These are phyloP conservation scores for Ustilago loliicola DNA, from an alignment of 1,284 basidiomycete species.

Conservation along the genomic window DNA sequence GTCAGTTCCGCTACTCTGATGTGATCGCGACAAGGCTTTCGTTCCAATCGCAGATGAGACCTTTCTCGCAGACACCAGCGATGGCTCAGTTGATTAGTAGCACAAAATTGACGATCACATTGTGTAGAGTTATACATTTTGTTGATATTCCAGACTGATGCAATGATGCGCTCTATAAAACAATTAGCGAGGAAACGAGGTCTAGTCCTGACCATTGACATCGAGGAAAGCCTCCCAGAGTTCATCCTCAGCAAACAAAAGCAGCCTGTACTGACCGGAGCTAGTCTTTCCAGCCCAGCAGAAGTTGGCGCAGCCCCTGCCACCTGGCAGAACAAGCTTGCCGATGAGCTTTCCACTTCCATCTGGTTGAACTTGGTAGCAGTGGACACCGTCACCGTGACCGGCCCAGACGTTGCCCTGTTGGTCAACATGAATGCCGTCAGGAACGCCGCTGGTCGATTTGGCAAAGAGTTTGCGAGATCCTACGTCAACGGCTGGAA, in stretches of 20 bases:
- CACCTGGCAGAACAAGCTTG: conserved; percentile 48
- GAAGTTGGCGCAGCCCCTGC: conserved; percentile 54
- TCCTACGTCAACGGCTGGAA: conserved; percentile 28
- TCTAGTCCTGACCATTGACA: conserved; percentile 45
- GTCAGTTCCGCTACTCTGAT: neutral
- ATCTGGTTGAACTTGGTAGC: conserved; percentile 38
- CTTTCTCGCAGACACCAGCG: neutral
- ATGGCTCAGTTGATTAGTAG: no score
- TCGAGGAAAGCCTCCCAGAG: conserved; percentile 48
- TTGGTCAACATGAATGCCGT: conserved; percentile 49
- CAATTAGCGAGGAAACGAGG: neutral
- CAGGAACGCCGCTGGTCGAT: conserved; percentile 42
- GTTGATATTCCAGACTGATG: neutral
- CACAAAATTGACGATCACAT: no score
- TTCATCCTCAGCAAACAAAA: conserved; percentile 56
- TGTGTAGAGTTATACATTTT: neutral
- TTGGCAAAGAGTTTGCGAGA: conserved; percentile 35
- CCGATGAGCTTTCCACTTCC: conserved; percentile 50
- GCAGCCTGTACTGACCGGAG: conserved; percentile 33
- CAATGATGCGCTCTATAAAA: neutral
- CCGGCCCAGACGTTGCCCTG: conserved; percentile 55
- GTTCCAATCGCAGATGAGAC: neutral
- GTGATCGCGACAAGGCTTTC: neutral
- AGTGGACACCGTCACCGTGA: conserved; percentile 52
- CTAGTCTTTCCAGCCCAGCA: conserved; percentile 50